Percentiles rank a stretch among this genome's conserved stretches.
These are phyloP conservation scores for Botrytis galanthina DNA, from an alignment of 2,329 filamentous ascomycete genomes.

Conservation along the genomic window DNA sequence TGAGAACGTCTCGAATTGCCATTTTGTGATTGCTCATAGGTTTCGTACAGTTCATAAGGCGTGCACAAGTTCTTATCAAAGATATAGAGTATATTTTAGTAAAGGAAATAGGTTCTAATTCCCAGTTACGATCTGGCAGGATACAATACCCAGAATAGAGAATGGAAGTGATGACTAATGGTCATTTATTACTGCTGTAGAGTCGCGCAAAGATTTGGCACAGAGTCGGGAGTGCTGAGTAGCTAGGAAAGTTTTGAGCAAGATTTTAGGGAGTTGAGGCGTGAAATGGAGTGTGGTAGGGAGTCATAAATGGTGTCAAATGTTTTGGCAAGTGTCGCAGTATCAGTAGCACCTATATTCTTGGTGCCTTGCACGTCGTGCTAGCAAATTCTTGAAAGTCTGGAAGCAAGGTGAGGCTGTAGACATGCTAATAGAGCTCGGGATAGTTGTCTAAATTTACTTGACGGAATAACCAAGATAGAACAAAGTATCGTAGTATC, in stretches of 20 bases:
- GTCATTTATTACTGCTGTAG: neutral
- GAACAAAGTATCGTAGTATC: neutral
- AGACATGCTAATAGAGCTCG: too few species aligned
- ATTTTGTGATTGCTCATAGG: neutral
- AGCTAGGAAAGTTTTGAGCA: neutral
- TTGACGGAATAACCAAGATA: too few species aligned
- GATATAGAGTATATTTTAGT: neutral
- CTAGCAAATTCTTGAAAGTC: too few species aligned
- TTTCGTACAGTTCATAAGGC: fast-evolving
- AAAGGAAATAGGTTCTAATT: too few species aligned
- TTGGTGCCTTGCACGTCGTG: too few species aligned
- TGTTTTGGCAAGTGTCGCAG: neutral
- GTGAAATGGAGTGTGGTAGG: fast-evolving
- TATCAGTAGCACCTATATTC: too few species aligned
- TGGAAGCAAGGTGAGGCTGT: too few species aligned
- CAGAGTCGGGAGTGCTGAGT: neutral
- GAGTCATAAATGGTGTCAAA: neutral
- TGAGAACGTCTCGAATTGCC: neutral
- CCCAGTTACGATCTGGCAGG: neutral
- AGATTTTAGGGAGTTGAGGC: neutral
- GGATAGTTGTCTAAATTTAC: too few species aligned
- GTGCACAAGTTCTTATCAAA: neutral
- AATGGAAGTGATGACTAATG: too few species aligned
- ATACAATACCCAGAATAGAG: fast-evolving
- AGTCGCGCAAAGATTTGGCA: neutral